These are phyloP conservation scores for Candida glucosophila DNA, from an alignment of 1,139 yeast species.

Conservation along the genomic window DNA sequence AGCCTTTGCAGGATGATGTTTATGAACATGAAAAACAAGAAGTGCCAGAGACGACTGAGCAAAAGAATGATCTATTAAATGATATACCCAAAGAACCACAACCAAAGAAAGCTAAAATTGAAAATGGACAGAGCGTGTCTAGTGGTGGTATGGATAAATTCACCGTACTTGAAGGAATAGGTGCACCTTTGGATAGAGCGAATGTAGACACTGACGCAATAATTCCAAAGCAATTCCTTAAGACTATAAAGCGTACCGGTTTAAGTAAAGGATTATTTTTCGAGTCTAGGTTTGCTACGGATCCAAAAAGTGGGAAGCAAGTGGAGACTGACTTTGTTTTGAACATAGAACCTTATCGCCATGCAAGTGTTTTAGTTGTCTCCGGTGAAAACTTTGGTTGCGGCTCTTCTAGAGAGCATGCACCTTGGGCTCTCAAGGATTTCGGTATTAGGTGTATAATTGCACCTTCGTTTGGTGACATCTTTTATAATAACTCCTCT, in stretches of 20 bases:
- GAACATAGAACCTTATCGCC: slow-evolving; percentile 73
- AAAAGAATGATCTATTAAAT: slow-evolving; percentile 40
- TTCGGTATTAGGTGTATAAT: slow-evolving; percentile 92
- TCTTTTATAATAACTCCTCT: slow-evolving; percentile 92
- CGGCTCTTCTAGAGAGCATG: slow-evolving; percentile 98
- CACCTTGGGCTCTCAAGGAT: slow-evolving; percentile 98
- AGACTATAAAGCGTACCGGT: slow-evolving; percentile 96
- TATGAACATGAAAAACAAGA: slow-evolving; percentile 64
- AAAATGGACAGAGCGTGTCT: slow-evolving; percentile 18
- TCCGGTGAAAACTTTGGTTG: slow-evolving; percentile 98
- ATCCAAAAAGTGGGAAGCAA: slow-evolving; percentile 57
- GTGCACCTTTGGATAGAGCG: slow-evolving; percentile 91
- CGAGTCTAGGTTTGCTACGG: slow-evolving; percentile 74
- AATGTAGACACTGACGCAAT: slow-evolving; percentile 98
- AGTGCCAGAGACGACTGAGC: slow-evolving; percentile 24
- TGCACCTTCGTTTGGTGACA: slow-evolving; percentile 98
- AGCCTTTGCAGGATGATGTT: slow-evolving; percentile 57
- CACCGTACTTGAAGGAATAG: slow-evolving; percentile 66
- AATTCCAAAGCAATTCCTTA: slow-evolving; percentile 95
- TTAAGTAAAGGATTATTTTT: slow-evolving; percentile 80
- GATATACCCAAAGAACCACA: slow-evolving; percentile 50
- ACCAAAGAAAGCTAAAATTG: slow-evolving; percentile 15
- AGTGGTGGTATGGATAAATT: slow-evolving; percentile 67
- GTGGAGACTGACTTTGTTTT: slow-evolving; percentile 81
- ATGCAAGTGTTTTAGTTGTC: slow-evolving; percentile 77